These are phyloP conservation scores for Fusarium buharicum DNA, from an alignment of 2,329 filamentous ascomycete genomes.

Conservation along the genomic window DNA sequence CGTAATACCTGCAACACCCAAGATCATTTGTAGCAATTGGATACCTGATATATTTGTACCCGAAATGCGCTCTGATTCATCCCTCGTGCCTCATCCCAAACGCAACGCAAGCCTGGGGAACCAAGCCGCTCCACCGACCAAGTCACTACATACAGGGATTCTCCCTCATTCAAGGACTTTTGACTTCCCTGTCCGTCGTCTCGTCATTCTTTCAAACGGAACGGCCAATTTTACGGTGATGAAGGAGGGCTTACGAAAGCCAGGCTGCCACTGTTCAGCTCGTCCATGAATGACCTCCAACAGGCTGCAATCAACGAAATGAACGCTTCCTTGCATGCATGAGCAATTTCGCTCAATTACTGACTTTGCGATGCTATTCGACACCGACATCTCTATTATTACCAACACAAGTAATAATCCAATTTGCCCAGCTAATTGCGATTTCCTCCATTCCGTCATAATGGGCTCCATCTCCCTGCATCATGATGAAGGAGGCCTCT, in stretches of 20 bases:
- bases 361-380: slow-evolving; percentile 16
- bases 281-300: slow-evolving; percentile 29
- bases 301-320: slow-evolving; percentile 17
- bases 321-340: slow-evolving; percentile 23
- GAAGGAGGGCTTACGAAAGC: slow-evolving; percentile 34
- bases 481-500: slow-evolving; percentile 33
- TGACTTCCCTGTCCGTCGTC: slow-evolving; percentile 30
- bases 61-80: slow-evolving; percentile 21
- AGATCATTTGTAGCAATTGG: not conserved
- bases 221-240: slow-evolving; percentile 38
- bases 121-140: slow-evolving; percentile 33
- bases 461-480: slow-evolving; percentile 32
- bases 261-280: slow-evolving; percentile 23
- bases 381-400: slow-evolving; percentile 35
- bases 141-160: slow-evolving; percentile 40
- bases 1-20: slow-evolving; percentile 9
- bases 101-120: slow-evolving; percentile 11
- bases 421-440: slow-evolving; percentile 43
- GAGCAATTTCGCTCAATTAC: slow-evolving; percentile 30
- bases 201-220: slow-evolving; percentile 25
- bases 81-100: slow-evolving; percentile 27
- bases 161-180: slow-evolving; percentile 37
- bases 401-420: slow-evolving; percentile 32
- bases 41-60: not conserved
- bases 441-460: slow-evolving; percentile 34